Percentiles rank a stretch among this genome's conserved stretches.
Evolutionary conservation across 257 asterid genomes (phyloP).

Genomic region (Handroanthus guayacan): DNA sequence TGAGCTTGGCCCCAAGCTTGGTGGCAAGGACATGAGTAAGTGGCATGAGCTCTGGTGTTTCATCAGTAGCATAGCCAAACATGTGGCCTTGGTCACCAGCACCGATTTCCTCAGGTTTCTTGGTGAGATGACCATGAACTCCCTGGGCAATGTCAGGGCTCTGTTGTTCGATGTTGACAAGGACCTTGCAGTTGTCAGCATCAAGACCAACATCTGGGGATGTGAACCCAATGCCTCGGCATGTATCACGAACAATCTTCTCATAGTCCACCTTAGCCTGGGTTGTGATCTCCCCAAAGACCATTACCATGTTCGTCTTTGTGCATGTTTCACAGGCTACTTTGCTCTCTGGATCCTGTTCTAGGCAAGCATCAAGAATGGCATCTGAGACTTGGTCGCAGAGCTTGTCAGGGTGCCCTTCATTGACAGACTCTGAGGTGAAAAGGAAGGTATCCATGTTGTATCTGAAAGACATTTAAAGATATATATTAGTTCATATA

Average conservation of each 20-base stretch:
- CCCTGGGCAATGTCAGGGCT: constrained; percentile 98
- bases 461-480: constrained; percentile 40
- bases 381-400: constrained; percentile 96
- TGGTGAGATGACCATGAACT: constrained; percentile 88
- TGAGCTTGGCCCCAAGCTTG: constrained; percentile 89
- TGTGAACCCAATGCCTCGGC: constrained; percentile 83
- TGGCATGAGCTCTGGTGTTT: constrained; percentile 93
- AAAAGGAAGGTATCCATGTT: constrained; percentile 81
- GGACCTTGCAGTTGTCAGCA: constrained; percentile 94
- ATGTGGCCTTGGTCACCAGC: constrained; percentile 98
- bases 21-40: constrained; percentile 93
- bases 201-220: constrained; percentile 94
- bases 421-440: constrained; percentile 90
- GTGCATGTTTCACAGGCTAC: constrained; percentile 94
- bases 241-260: constrained; percentile 84
- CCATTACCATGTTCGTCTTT: constrained; percentile 96
- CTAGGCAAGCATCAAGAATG: constrained; percentile 90
- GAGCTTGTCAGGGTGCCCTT: constrained; percentile 95
- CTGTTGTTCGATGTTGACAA: constrained; percentile 91
- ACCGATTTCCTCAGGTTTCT: constrained; percentile 93
- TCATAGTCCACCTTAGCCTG: constrained; percentile 77
- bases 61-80: constrained; percentile 95
- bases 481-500: neutral
- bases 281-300: constrained; percentile 94
- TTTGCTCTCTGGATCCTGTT: constrained; percentile 88